Percentiles rank a stretch among this genome's conserved stretches.
Conservation (phyloP, 2,329 filamentous ascomycete genomes). For the Daldinia sp. region DNA sequence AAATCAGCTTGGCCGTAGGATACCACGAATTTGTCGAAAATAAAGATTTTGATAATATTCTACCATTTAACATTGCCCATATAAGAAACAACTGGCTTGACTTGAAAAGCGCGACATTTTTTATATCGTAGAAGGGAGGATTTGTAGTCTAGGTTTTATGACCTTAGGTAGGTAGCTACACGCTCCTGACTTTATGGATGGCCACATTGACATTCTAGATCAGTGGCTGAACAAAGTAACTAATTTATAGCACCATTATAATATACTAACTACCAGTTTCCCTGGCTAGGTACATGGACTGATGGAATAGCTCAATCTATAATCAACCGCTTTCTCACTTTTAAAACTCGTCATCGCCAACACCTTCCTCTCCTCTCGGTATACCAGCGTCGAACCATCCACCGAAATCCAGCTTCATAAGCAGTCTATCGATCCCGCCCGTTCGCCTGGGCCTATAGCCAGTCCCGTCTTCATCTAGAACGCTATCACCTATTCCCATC, state of each 20-base stretch:
- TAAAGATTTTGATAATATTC: conserved; percentile 1
- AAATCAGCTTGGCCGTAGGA: conserved; percentile 16
- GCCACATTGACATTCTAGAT: not conserved
- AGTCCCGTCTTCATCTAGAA: conserved; percentile 55
- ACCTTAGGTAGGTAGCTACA: not conserved
- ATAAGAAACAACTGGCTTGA: not conserved
- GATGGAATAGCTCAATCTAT: not conserved
- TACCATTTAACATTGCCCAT: not conserved
- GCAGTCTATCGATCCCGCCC: conserved; percentile 82
- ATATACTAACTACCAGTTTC: not conserved
- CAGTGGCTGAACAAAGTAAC: not conserved
- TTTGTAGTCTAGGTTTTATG: not conserved
- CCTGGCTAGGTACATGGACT: not conserved
- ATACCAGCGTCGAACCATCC: conserved; percentile 63
- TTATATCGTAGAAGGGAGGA: not conserved
- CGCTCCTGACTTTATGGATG: not conserved
- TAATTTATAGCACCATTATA: not conserved
- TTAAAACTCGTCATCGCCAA: conserved; percentile 35
- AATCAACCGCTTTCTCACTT: not conserved
- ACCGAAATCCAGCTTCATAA: conserved; percentile 90
- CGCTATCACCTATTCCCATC: conserved; percentile 39
- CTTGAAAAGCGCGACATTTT: not conserved
- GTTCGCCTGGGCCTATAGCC: conserved; percentile 77
- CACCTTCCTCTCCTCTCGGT: conserved; percentile 23
- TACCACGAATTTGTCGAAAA: conserved; percentile 18